Evolutionary conservation across 2,329 filamentous ascomycete species (phyloP).

Genomic region (Penicillium vulpinum): DNA sequence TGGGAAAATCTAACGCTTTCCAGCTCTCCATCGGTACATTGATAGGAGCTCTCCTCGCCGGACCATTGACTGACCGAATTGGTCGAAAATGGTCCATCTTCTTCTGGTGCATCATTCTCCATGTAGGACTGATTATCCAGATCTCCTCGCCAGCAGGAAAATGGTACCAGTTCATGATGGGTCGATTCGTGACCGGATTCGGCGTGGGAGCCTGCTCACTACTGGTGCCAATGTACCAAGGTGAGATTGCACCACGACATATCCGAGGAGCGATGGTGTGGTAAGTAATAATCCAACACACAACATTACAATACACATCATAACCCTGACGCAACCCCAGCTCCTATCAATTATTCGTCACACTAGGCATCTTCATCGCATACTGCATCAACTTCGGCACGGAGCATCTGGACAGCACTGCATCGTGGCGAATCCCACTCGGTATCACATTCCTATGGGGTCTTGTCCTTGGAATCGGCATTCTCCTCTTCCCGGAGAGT

Average conservation of each 20-base stretch:
- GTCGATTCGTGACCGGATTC: constrained; percentile 46
- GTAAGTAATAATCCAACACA: constrained; percentile 11
- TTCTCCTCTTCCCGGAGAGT: constrained; percentile 57
- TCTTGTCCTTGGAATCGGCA: constrained; percentile 54
- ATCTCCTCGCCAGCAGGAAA: constrained; percentile 40
- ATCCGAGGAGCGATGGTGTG: constrained; percentile 49
- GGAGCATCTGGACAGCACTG: constrained; percentile 40
- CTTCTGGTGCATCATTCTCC: constrained; percentile 44
- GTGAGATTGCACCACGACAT: constrained; percentile 47
- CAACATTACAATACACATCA: background rate
- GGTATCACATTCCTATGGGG: constrained; percentile 61
- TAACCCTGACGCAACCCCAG: constrained; percentile 20
- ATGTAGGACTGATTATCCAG: constrained; percentile 46
- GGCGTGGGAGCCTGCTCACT: constrained; percentile 48
- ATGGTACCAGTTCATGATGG: constrained; percentile 48
- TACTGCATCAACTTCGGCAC: constrained; percentile 50
- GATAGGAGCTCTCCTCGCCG: constrained; percentile 42
- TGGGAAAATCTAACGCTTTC: background rate
- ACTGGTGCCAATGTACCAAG: constrained; percentile 50
- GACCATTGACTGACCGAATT: constrained; percentile 44
- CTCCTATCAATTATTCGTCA: constrained; percentile 52
- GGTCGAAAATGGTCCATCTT: constrained; percentile 47
- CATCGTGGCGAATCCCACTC: constrained; percentile 52
- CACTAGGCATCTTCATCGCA: constrained; percentile 49
- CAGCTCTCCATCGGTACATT: constrained; percentile 46